phyloP scores from a whole-genome alignment of 345 rosid genomes.

The Syzygium aqueum region DNA sequence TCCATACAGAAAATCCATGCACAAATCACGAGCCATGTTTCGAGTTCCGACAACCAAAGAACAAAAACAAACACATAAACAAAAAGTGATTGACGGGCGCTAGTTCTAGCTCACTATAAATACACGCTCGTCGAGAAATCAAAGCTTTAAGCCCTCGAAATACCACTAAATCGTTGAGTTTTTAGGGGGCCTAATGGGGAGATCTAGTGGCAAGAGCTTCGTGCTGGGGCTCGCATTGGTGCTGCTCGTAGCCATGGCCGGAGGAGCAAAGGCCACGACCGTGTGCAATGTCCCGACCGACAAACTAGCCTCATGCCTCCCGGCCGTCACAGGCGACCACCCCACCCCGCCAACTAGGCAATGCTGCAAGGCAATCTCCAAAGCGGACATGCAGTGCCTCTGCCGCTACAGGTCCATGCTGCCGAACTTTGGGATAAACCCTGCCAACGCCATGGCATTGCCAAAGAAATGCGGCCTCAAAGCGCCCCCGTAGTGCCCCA shows the following conservation, averaged over 20 bases:
- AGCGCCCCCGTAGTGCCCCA: constrained; percentile 26
- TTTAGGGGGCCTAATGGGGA: not conserved
- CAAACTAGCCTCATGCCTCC: constrained; percentile 25
- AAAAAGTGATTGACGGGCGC: not conserved
- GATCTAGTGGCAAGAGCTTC: not conserved
- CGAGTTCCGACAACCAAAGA: not conserved
- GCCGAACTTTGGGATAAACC: constrained; percentile 32
- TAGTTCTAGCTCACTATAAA: not conserved
- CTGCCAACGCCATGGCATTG: constrained; percentile 32
- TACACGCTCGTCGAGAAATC: not conserved
- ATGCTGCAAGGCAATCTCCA: constrained; percentile 31
- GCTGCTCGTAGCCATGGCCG: not conserved
- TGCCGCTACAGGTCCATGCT: constrained; percentile 35
- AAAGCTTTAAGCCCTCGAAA: not conserved
- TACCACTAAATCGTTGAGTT: not conserved
- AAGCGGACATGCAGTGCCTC: constrained; percentile 32
- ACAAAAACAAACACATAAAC: not conserved
- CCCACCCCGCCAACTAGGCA: constrained; percentile 33
- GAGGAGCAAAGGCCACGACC: not conserved
- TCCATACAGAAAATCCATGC: not conserved
- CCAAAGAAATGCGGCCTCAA: constrained; percentile 30
- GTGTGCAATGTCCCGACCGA: constrained; percentile 25
- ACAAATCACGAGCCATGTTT: not conserved
- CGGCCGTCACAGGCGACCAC: constrained; percentile 34
- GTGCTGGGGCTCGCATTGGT: not conserved